Conservation (phyloP, 257 asterid species). For the Prunella vulgaris region DNA sequence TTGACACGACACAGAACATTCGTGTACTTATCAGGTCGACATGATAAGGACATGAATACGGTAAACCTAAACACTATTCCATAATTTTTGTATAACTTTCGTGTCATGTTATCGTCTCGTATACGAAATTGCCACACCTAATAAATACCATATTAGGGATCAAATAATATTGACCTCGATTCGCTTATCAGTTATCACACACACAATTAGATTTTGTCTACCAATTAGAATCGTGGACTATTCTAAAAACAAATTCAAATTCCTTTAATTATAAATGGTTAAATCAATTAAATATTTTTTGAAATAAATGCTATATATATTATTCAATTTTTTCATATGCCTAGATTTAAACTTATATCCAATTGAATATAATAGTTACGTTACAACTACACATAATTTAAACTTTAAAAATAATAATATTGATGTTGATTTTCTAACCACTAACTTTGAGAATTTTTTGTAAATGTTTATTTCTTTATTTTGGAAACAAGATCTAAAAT, state of each 20-base stretch:
- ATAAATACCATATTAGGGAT: no score
- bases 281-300: neutral
- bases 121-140: no score
- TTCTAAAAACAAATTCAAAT: neutral
- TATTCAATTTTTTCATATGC: neutral
- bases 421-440: slow-evolving; percentile 15
- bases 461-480: no score
- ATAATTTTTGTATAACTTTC: no score
- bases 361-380: slow-evolving; percentile 13
- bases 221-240: neutral
- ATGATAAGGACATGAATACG: no score
- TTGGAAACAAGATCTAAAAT: neutral
- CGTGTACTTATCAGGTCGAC: no score
- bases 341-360: neutral
- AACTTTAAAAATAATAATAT: neutral
- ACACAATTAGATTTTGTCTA: neutral
- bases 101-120: no score
- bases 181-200: neutral
- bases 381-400: slow-evolving; percentile 2
- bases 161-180: no score
- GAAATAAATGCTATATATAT: neutral
- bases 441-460: neutral
- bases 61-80: no score
- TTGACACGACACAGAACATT: no score
- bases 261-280: neutral